Evolutionary conservation across 1,139 yeast species (phyloP), one percentile per base, ranked within the genome.

Genomic region (Candida tetrigidarum): DNA sequence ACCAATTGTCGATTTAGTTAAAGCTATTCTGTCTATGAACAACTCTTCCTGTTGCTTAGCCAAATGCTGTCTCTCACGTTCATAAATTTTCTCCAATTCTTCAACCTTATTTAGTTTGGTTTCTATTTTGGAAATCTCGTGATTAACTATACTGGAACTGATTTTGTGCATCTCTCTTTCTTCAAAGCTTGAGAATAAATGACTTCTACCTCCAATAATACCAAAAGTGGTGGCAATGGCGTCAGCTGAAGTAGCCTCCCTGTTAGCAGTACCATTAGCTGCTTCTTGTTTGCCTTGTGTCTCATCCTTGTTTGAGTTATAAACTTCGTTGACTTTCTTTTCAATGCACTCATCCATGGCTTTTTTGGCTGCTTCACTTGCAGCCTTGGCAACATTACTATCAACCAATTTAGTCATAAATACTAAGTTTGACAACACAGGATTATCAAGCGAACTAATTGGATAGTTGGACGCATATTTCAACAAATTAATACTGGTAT

Each of bases 371-470:
- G 83, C 69, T 39, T 62, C 69, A 15, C 96, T 89, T 10, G 97
- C 96, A 9, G 91, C 90, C 46, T 83, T 86, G 1, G 93, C 96
- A 32, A 84, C 83, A 37, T 83, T 85, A n/a, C 93, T 85, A 59
- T 92, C 97, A 16, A 92, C 96, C 46, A 92, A 67, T 38, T 91
- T 85, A 0, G 95, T 84, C 67, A 95, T 73, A 64, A 92, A 93
- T 4, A 96, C 84, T 51, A 93, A 79, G 29, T 96, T 93, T 29
- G 96, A 86, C 71, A 93, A 78, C 3, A 93, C 92, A 1, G 99
- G 99, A 62, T 93, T 93, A 56, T 93, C 98, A 22, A 85, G 81
- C 36, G 90, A 80, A 42, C 90, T 83, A 39, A 89, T 84, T 6
- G 98, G 97, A 46, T 92, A 76, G 59, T 86, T 86, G 3, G 95